These are phyloP conservation scores for Bruguiera gymnorhiza DNA, from an alignment of 345 rosid species.

Conservation along the genomic window DNA sequence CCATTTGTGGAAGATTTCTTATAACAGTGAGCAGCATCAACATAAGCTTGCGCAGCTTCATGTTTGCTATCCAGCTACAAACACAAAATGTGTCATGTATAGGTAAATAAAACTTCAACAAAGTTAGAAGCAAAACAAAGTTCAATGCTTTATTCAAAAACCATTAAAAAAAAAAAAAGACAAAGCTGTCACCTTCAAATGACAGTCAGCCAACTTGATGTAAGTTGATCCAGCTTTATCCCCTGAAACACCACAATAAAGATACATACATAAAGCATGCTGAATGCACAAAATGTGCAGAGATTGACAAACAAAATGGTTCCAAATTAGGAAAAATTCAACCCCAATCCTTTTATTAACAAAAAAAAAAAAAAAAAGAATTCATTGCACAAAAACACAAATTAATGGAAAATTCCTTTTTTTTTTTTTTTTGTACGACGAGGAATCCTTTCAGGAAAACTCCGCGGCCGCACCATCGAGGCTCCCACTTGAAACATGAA, in stretches of 20 bases:
- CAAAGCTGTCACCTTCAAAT: slow-evolving; percentile 11
- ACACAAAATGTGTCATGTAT: too few relatives aligned
- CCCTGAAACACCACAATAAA: slow-evolving; percentile 10
- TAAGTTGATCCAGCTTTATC: slow-evolving; percentile 22
- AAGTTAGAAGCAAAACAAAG: background rate
- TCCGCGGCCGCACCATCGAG: too few relatives aligned
- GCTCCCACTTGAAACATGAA: too few relatives aligned
- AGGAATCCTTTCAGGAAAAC: too few relatives aligned
- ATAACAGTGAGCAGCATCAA: slow-evolving; percentile 29
- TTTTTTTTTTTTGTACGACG: too few relatives aligned
- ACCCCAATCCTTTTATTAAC: too few relatives aligned
- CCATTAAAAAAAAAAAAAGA: background rate
- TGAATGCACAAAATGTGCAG: too few relatives aligned
- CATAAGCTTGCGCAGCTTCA: slow-evolving; percentile 28
- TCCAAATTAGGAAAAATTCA: too few relatives aligned
- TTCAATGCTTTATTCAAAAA: background rate
- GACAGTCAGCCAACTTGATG: slow-evolving; percentile 17
- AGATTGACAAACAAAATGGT: too few relatives aligned
- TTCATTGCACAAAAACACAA: too few relatives aligned
- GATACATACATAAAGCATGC: background rate
- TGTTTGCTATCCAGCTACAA: slow-evolving; percentile 24
- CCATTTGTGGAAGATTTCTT: slow-evolving; percentile 25
- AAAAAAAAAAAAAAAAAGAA: too few relatives aligned
- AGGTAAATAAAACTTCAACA: background rate
- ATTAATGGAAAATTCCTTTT: too few relatives aligned